These are phyloP conservation scores for Ceratocystis lukuohia DNA, from an alignment of 2,329 filamentous ascomycete genomes.

Conservation along the genomic window DNA sequence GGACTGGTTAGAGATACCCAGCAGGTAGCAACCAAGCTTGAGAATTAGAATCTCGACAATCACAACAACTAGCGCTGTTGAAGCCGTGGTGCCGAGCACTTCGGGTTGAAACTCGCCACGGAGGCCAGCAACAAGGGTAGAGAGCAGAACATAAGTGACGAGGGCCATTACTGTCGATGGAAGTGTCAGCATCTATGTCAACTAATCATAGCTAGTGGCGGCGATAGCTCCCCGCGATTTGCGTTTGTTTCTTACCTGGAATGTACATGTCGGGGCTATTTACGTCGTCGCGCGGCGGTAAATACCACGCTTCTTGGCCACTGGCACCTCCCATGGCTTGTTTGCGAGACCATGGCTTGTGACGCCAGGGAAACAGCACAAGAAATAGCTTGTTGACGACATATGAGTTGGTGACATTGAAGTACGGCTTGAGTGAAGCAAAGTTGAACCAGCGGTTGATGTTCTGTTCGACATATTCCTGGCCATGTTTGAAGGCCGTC, in stretches of 20 bases:
- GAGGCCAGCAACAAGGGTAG: slow-evolving; percentile 77
- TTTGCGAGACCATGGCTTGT: slow-evolving; percentile 93
- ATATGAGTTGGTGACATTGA: slow-evolving; percentile 96
- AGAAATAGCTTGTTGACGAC: slow-evolving; percentile 86
- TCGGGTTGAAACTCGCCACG: slow-evolving; percentile 89
- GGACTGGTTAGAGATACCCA: slow-evolving; percentile 86
- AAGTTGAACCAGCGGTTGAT: slow-evolving; percentile 77
- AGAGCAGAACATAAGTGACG: slow-evolving; percentile 92
- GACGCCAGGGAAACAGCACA: slow-evolving; percentile 93
- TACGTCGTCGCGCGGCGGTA: slow-evolving; percentile 85
- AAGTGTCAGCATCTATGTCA: not conserved
- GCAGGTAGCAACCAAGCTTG: slow-evolving; percentile 83
- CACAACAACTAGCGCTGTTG: slow-evolving; percentile 69
- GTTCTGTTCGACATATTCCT: slow-evolving; percentile 92
- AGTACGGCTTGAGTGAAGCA: slow-evolving; percentile 91
- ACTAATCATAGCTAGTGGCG: not conserved
- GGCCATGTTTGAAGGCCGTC: slow-evolving; percentile 78
- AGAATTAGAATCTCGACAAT: slow-evolving; percentile 78
- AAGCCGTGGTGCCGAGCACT: slow-evolving; percentile 77
- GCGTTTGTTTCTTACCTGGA: slow-evolving; percentile 36
- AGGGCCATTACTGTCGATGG: slow-evolving; percentile 66
- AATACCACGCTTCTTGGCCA: slow-evolving; percentile 62
- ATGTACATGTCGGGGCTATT: slow-evolving; percentile 99
- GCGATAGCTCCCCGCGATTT: not conserved
- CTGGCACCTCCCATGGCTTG: slow-evolving; percentile 54